Percentiles rank a stretch among this genome's conserved stretches.
phyloP scores from a whole-genome alignment of 2,329 filamentous ascomycete species.

The Exophiala oligosperma region DNA sequence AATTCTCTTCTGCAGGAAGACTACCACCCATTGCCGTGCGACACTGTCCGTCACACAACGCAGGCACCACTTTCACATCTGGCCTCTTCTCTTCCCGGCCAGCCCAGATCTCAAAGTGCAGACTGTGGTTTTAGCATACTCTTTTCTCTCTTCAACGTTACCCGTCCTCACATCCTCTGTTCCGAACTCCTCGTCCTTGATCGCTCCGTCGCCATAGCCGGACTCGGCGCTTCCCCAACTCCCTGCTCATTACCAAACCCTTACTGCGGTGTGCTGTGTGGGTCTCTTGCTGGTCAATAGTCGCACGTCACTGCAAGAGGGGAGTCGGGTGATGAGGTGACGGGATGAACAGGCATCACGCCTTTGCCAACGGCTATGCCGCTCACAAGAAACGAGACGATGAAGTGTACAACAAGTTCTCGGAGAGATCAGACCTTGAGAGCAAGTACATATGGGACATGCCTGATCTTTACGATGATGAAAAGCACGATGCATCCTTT shows the following conservation, averaged over 20 bases:
- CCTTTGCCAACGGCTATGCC: slow-evolving; percentile 74
- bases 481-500: slow-evolving; percentile 22
- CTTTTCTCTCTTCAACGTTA: background rate
- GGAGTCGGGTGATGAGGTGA: slow-evolving; percentile 25
- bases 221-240: background rate
- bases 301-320: background rate
- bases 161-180: background rate
- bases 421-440: slow-evolving; percentile 69
- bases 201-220: background rate
- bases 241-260: background rate
- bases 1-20: too few species aligned
- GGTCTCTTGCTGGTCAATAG: slow-evolving; percentile 13
- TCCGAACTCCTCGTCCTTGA: background rate
- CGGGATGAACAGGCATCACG: slow-evolving; percentile 80
- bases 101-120: background rate
- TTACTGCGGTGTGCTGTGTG: background rate
- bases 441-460: slow-evolving; percentile 25
- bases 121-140: background rate
- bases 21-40: background rate
- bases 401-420: slow-evolving; percentile 79
- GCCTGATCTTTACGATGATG: slow-evolving; percentile 27
- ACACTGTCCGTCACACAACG: background rate
- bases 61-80: slow-evolving; percentile 2
- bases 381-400: slow-evolving; percentile 69
- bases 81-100: background rate